Percentiles rank a stretch among this genome's conserved stretches.
phyloP scores from a whole-genome alignment of 2,329 filamentous ascomycete genomes.

The Pezicula radicicola region DNA sequence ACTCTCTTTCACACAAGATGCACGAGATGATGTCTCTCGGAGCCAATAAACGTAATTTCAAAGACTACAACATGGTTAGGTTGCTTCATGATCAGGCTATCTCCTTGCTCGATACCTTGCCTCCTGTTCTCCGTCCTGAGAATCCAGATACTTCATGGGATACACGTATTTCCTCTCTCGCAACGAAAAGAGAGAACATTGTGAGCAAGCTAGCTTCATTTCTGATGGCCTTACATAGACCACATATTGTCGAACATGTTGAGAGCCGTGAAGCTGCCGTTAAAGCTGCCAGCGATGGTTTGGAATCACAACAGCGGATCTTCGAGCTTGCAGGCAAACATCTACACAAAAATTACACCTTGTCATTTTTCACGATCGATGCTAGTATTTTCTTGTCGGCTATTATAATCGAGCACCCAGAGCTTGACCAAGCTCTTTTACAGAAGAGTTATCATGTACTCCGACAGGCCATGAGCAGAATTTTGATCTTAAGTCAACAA shows the following conservation, averaged over 20 bases:
- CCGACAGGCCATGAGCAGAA: not conserved
- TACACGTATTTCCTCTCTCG: not conserved
- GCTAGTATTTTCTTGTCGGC: conserved; percentile 1
- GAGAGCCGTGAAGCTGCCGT: not conserved
- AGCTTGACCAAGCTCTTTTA: not conserved
- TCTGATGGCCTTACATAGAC: conserved; percentile 1
- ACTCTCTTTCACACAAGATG: not conserved
- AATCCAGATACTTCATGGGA: conserved; percentile 5
- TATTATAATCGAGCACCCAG: not conserved
- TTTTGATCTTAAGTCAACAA: not conserved
- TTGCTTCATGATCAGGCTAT: not conserved
- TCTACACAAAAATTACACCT: not conserved
- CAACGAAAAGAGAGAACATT: not conserved
- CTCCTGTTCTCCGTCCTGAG: not conserved
- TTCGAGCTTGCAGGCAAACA: not conserved
- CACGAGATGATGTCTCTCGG: not conserved
- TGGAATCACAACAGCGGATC: conserved; percentile 1
- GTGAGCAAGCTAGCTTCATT: not conserved
- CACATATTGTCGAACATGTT: not conserved
- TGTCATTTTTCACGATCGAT: conserved; percentile 3
- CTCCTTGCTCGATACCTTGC: not conserved
- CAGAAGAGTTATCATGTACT: not conserved
- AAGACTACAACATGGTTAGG: not conserved
- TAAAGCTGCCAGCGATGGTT: not conserved
- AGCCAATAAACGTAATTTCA: not conserved